Base-by-base conservation (phyloP, 306 rosid species). In the Quercus suber region DNA sequence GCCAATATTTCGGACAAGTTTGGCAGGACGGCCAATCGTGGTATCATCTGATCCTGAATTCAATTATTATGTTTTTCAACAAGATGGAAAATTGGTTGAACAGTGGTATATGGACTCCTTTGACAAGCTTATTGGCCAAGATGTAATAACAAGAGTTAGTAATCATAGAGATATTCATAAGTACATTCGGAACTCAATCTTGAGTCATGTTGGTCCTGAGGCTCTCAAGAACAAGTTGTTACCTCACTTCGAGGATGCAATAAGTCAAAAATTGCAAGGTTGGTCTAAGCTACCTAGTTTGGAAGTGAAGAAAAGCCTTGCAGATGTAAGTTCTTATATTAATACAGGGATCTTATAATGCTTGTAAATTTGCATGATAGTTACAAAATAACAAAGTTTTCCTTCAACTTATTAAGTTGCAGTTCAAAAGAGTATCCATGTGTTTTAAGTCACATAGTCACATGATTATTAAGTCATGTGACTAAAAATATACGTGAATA, bases 221-320 rank as follows among this genome's bases (percentile, higher is more conserved):
- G 43, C 43, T 37, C 10, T 37, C 43, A 37, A 37, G 43, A 7
- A 1, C 43, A 37, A 37, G 37, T 13, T 64, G 70, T 41, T 64
- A 37, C 70, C 70, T 6, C 17, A 30, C 21, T 30, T 64, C 17
- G 70, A 64, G 41, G 45, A 28, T 64, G 70, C 12, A 8, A 30
- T 64, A 28, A 64, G 31, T 19, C 35, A 64, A 17, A 64, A 19
- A 4, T 15, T 64, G 45, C 45, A 28, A 41, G n/a, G 5, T 64
- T 64, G 70, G 70, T 28, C 70, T 64, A 64, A 64, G 70, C 70
- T 64, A 6, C 28, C 70, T 8, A 64, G 45, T 64, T 64, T 64
- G 43, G 70, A 64, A 30, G 43, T 64, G 43, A 28, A 17, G 18
- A 64, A 30, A 64, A 21, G 43, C 33, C 30, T 41, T 64, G 37